Percentiles rank a stretch among this genome's conserved stretches.
phyloP scores from a whole-genome alignment of 805 yeast species.

The Ogataea degrootiae region DNA sequence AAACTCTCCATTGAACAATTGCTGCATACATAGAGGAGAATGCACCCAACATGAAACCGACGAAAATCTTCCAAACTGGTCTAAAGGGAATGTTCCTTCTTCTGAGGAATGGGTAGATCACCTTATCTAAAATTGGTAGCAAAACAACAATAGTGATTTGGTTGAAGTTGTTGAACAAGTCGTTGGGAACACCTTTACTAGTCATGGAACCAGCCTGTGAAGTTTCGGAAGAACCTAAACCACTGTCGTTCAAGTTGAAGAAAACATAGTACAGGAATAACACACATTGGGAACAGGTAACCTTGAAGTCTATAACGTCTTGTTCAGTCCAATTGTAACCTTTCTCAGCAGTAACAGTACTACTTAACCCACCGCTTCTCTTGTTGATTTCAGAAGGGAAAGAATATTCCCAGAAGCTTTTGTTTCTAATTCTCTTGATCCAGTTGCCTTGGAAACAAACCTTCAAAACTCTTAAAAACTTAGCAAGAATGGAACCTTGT shows the following conservation, averaged over 20 bases:
- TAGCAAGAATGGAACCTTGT: conserved; percentile 43
- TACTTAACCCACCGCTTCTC: conserved; percentile 35
- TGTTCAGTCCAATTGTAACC: conserved; percentile 35
- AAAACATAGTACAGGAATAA: conserved; percentile 39
- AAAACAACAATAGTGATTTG: conserved; percentile 49
- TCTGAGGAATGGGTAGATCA: conserved; percentile 44
- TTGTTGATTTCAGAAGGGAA: conserved; percentile 39
- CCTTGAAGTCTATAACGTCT: conserved; percentile 42
- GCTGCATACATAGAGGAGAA: conserved; percentile 47
- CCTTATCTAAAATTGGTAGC: conserved; percentile 45
- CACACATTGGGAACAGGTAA: conserved; percentile 40
- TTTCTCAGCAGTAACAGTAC: conserved; percentile 28
- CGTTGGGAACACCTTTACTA: conserved; percentile 50
- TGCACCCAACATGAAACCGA: conserved; percentile 46
- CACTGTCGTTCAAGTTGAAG: conserved; percentile 40
- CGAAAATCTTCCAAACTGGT: conserved; percentile 39
- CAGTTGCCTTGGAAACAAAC: conserved; percentile 41
- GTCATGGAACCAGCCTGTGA: conserved; percentile 54
- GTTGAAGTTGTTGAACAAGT: conserved; percentile 50
- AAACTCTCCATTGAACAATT: conserved; percentile 43
- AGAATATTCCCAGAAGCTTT: conserved; percentile 46
- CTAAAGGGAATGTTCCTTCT: conserved; percentile 37
- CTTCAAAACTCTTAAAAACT: conserved; percentile 36
- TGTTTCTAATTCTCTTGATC: conserved; percentile 35
- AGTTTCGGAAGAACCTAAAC: conserved; percentile 43